phyloP scores from a whole-genome alignment of 352 stramenopile species.

The Saprolegnia diclina region DNA sequence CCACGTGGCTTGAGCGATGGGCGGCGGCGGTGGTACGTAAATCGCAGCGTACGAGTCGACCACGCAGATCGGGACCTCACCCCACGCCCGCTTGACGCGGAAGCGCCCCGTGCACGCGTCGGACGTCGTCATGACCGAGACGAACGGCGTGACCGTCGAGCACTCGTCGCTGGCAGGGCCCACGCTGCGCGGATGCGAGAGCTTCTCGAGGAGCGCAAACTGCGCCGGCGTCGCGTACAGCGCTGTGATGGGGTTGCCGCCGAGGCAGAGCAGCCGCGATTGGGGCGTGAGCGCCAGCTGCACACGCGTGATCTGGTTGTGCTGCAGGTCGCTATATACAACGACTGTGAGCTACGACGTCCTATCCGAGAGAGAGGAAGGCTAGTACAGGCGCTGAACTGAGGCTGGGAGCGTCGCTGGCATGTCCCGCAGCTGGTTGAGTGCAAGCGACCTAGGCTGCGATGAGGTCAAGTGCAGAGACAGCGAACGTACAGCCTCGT shows the following conservation, averaged over 20 bases:
- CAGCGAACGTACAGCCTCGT: not conserved
- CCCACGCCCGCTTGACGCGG: not conserved
- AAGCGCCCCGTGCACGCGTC: not conserved
- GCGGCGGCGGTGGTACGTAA: not conserved
- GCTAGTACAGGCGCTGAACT: not conserved
- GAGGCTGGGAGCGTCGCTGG: not conserved
- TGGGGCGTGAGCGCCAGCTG: not conserved
- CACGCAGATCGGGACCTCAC: not conserved
- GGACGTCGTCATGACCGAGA: not conserved
- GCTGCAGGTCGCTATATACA: not conserved
- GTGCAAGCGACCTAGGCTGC: not conserved
- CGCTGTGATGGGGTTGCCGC: conserved; percentile 3
- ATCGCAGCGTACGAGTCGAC: not conserved
- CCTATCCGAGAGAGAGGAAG: not conserved
- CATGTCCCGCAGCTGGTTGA: not conserved
- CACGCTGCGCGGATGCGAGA: not conserved
- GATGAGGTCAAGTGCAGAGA: no score
- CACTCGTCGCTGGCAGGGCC: not conserved
- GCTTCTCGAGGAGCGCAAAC: not conserved
- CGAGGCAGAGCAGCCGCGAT: conserved; percentile 8
- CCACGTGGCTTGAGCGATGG: not conserved
- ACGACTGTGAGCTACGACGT: not conserved
- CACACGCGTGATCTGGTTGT: not conserved
- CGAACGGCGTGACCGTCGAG: not conserved
- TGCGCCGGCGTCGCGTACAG: conserved; percentile 4